Evolutionary conservation across 208 protist species (phyloP).

Genomic region (Trichomonas vaginalis): DNA sequence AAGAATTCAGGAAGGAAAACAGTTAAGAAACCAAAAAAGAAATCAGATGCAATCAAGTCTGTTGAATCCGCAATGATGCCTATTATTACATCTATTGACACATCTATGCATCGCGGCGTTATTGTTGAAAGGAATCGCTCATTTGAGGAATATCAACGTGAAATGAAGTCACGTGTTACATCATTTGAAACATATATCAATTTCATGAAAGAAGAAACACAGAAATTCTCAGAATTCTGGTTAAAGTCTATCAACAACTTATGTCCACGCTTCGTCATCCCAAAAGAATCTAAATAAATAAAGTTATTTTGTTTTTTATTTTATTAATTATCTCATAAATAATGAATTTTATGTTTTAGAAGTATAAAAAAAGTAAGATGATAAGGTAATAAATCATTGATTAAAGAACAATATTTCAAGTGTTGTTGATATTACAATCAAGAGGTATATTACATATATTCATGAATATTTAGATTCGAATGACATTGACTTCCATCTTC

Average conservation of each 20-base stretch:
- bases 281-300: background rate
- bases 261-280: background rate
- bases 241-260: background rate
- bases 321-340: too few relatives aligned
- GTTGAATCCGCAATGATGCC: background rate
- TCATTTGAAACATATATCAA: background rate
- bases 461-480: too few relatives aligned
- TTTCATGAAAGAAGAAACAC: background rate
- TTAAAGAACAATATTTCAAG: too few relatives aligned
- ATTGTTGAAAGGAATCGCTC: background rate
- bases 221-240: background rate
- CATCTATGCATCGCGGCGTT: background rate
- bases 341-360: too few relatives aligned
- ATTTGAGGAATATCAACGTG: background rate
- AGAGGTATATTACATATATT: too few relatives aligned
- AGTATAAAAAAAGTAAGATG: too few relatives aligned
- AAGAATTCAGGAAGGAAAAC: background rate
- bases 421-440: too few relatives aligned
- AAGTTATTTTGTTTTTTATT: background rate
- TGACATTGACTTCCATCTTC: too few relatives aligned
- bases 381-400: too few relatives aligned
- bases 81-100: background rate
- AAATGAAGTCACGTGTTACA: background rate
- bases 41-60: background rate
- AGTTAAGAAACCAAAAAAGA: background rate